A percentile compares a stretch with the other conserved stretches of the same genome.
Conservation (phyloP, 257 asterid genomes). For the Solanum dulcamara region DNA sequence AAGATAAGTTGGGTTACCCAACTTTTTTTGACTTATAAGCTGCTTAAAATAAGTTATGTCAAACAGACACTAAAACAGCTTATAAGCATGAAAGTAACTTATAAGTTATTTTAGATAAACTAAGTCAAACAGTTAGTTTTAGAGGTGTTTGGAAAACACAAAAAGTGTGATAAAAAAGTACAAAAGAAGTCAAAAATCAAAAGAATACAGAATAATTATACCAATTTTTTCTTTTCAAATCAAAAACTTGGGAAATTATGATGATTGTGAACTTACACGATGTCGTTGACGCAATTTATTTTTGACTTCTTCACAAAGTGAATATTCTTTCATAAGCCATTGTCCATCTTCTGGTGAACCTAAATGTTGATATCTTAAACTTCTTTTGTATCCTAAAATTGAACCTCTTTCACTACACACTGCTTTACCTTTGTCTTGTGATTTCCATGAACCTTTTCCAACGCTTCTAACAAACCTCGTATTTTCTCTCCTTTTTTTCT, state of each 20-base stretch:
- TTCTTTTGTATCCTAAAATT: neutral
- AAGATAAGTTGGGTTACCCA: no score
- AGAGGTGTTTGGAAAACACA: no score
- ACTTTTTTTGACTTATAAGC: no score
- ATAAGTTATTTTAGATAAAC: no score
- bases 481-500: neutral
- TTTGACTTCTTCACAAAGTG: neutral
- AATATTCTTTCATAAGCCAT: slow-evolving; percentile 1
- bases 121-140: no score
- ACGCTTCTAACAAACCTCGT: neutral
- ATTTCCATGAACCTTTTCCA: slow-evolving; percentile 1
- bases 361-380: neutral
- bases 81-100: no score
- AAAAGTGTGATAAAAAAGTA: no score
- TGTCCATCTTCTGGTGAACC: neutral
- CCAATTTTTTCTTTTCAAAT: no score
- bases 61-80: no score
- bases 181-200: no score
- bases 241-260: neutral
- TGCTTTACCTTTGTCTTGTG: slow-evolving; percentile 1
- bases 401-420: neutral
- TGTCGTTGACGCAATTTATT: neutral
- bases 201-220: neutral
- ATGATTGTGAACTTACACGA: neutral
- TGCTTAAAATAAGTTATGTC: no score